Conservation (phyloP, 2,329 filamentous ascomycete species). For the Erysiphe neolycopersici region DNA sequence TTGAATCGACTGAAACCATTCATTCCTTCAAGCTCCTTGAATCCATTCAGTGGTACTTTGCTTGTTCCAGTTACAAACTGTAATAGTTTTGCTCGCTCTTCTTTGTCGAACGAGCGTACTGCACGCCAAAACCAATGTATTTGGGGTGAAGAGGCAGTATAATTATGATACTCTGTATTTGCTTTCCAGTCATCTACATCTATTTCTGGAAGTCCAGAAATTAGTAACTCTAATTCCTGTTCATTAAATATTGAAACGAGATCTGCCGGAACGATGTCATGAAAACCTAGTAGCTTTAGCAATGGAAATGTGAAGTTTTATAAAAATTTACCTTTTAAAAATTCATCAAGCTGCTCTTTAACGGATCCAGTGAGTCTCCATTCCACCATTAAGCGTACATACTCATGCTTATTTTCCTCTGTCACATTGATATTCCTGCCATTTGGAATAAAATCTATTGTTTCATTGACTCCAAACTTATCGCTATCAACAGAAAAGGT, state of each 20-base stretch:
- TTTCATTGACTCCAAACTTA: slow-evolving; percentile 69
- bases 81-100: slow-evolving; percentile 86
- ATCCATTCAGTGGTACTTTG: slow-evolving; percentile 93
- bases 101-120: slow-evolving; percentile 90
- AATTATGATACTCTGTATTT: slow-evolving; percentile 97
- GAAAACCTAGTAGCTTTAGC: slow-evolving; percentile 40
- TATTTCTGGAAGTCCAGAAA: slow-evolving; percentile 90
- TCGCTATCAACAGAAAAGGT: slow-evolving; percentile 89
- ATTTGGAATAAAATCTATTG: slow-evolving; percentile 64
- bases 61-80: slow-evolving; percentile 97
- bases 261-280: slow-evolving; percentile 89
- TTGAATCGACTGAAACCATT: slow-evolving; percentile 96
- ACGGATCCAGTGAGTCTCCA: slow-evolving; percentile 81
- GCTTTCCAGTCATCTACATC: slow-evolving; percentile 98
- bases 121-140: slow-evolving; percentile 99
- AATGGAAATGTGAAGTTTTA: not conserved
- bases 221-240: slow-evolving; percentile 85
- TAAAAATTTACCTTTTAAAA: slow-evolving; percentile 44
- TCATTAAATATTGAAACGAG: slow-evolving; percentile 96
- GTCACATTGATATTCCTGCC: slow-evolving; percentile 84
- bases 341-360: slow-evolving; percentile 78
- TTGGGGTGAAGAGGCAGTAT: slow-evolving; percentile 75
- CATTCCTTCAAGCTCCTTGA: slow-evolving; percentile 98
- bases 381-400: slow-evolving; percentile 81
- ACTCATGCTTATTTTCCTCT: slow-evolving; percentile 96